Base-by-base conservation (phyloP, 148 eudicot species). In the Cornus florida region DNA sequence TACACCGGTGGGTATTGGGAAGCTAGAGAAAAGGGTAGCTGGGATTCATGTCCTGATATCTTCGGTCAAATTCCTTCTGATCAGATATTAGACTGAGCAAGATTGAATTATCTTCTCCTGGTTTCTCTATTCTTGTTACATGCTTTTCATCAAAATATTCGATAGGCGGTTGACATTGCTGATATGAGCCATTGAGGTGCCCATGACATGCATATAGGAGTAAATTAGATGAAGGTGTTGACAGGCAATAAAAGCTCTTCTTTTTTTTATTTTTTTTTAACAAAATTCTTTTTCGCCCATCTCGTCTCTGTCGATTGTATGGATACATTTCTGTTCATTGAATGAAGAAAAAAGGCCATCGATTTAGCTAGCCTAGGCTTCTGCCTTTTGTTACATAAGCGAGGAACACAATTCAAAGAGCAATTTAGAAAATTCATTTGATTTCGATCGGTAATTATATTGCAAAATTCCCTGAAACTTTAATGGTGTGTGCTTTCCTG, bases 1-100 rank as follows among this genome's bases (percentile, higher is more conserved):
- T 90, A 88, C 75, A 75, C 78, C 28, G 94, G 98, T 53, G 98
- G 98, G 41, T 95, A 95, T 79, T 95, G 98, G 98, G 97, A 95
- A 81, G 93, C 98, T 69, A 82, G 97, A 76, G 96, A 90, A 69
- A 81, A 79, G 75, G 84, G 90, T 19, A 83, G 75, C 16, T 95
- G 98, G 98, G 96, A 90, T 46, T 79, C 87, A 6, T 95, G 98
- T 79, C 95, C 95, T 23, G 92, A 95, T 75, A 93, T 95, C 70
- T 95, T 95, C 76, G 95, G 98, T 72, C 94, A 95, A 48, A 74
- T 95, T 35, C 84, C 91, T 78, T 82, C 91, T 65, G 95, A 94
- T 59, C 88, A 89, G 78, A 67, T 72, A n/a, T 79, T 79, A 77
- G 92, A 92, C 70, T 89, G 72, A 89, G 71, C 46, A n/a, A 56